Base-by-base conservation (phyloP, 2,329 filamentous ascomycete species). In the Cercospora nicotianae region DNA sequence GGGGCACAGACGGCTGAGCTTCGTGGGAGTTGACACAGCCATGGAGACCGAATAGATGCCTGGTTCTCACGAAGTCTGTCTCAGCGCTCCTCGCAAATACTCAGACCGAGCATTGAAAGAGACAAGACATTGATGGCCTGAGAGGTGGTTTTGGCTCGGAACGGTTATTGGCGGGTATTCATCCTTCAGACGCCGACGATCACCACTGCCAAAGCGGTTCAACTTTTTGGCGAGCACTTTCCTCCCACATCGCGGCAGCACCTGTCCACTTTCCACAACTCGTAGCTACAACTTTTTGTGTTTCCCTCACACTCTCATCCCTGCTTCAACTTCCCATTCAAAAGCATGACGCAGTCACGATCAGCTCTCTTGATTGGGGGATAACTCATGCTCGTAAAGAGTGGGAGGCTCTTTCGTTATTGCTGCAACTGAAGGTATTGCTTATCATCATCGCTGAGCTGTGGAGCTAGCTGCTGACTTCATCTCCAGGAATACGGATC, bases 401-500 rank as follows among this genome's bases (percentile, higher is more conserved):
- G 70, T 84, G 83, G 83, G 74, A 83, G 67, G 77, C 78, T 5
- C 73, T 78, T 23, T 72, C 73, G 20, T 76, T 76, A 39, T 67
- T 79, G 36, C 64, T 77, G 12, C 70, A 71, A 39, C 66, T 79
- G 23, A 76, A 77, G 73, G 78, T 79, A 63, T 30, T n/a, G 12
- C 23, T 42, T 61, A 6, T 30, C 23, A 18, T 12, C 3, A 9
- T 20, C 31, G 10, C 8, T n/a, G 31, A 61, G 7, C 23, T 48
- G 5, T 4, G 6, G 26, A 55, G 33, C 28, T 59, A 31, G 31
- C 18, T 20, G 26, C 63, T 70, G 48, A 70, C 6, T 59, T 26
- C 23, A 26, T 26, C 4, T 26, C 23, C 23, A 86, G 81, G 85
- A 87, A 78, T 88, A 86, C 74, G 80, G 81, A 39, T 75, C 76